Percentiles rank a stretch among this genome's conserved stretches.
Conservation (phyloP, 2,329 filamentous ascomycete species). For the Claviceps pazoutovae region DNA sequence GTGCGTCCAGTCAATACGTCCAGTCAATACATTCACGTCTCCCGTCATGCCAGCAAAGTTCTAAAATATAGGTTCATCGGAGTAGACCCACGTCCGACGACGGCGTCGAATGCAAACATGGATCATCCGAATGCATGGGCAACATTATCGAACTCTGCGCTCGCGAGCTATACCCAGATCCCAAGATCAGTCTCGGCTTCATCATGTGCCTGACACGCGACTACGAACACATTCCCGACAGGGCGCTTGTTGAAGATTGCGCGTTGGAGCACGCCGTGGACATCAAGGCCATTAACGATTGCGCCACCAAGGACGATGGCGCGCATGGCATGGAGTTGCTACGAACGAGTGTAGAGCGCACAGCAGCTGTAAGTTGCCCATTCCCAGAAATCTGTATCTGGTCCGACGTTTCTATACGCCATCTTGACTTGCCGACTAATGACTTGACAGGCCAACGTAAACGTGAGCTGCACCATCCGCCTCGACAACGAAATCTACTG, state of each 20-base stretch:
- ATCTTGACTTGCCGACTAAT: too few species aligned
- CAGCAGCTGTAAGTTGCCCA: slow-evolving; percentile 32
- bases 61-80: background rate
- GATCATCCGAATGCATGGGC: slow-evolving; percentile 76
- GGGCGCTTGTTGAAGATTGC: slow-evolving; percentile 70
- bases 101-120: slow-evolving; percentile 79
- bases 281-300: slow-evolving; percentile 68
- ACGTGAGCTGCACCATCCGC: slow-evolving; percentile 64
- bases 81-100: slow-evolving; percentile 59
- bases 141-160: slow-evolving; percentile 93
- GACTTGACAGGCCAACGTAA: slow-evolving; percentile 41
- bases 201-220: slow-evolving; percentile 74
- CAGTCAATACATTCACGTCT: background rate
- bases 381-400: background rate
- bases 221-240: slow-evolving; percentile 64
- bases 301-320: slow-evolving; percentile 64
- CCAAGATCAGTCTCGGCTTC: slow-evolving; percentile 83
- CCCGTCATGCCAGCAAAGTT: background rate
- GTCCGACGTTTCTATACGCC: background rate
- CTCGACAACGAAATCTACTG: slow-evolving; percentile 72
- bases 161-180: slow-evolving; percentile 65
- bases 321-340: slow-evolving; percentile 55
- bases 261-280: slow-evolving; percentile 83
- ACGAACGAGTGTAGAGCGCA: slow-evolving; percentile 52
- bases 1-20: slow-evolving; percentile 30